Conservation (phyloP, 176 grass and related monocot genomes). For the Puya raimondii region DNA sequence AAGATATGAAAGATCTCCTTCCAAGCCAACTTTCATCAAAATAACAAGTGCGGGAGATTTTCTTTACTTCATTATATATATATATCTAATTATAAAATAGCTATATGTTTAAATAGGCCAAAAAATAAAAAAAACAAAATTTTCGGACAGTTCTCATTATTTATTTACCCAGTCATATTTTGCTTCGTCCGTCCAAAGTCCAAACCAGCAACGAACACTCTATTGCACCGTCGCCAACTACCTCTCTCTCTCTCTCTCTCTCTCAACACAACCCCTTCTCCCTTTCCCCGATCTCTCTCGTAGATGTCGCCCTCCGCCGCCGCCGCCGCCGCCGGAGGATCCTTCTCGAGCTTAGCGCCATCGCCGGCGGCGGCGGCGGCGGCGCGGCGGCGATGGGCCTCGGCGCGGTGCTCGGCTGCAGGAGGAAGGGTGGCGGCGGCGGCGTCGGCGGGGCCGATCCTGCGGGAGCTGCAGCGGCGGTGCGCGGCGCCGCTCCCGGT, state of each 20-base stretch:
- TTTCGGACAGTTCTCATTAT: too few species aligned
- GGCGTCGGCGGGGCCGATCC: constrained; percentile 11
- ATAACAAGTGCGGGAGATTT: too few species aligned
- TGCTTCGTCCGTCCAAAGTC: too few species aligned
- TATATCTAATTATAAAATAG: too few species aligned
- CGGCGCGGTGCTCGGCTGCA: constrained; percentile 17
- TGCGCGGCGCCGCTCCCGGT: constrained; percentile 31
- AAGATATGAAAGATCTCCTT: too few species aligned
- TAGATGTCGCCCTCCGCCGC: not conserved
- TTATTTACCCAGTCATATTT: too few species aligned
- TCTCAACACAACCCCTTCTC: not conserved
- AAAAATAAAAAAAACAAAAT: too few species aligned
- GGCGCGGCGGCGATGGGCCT: not conserved
- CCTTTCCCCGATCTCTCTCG: not conserved
- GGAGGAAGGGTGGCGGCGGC: not conserved
- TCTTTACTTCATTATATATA: too few species aligned
- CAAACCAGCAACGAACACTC: too few species aligned
- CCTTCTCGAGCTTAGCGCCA: constrained; percentile 7
- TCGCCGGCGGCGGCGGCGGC: not conserved
- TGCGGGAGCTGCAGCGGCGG: constrained; percentile 18
- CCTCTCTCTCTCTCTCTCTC: not conserved
- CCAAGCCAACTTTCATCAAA: too few species aligned
- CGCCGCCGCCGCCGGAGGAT: constrained; percentile 21
- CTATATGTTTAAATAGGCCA: too few species aligned
- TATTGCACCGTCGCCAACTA: not conserved